Evolutionary conservation across 371 early-diverging fungal species (phyloP), one percentile per base, ranked within the genome.

Genomic region (Mortierella sp.): DNA sequence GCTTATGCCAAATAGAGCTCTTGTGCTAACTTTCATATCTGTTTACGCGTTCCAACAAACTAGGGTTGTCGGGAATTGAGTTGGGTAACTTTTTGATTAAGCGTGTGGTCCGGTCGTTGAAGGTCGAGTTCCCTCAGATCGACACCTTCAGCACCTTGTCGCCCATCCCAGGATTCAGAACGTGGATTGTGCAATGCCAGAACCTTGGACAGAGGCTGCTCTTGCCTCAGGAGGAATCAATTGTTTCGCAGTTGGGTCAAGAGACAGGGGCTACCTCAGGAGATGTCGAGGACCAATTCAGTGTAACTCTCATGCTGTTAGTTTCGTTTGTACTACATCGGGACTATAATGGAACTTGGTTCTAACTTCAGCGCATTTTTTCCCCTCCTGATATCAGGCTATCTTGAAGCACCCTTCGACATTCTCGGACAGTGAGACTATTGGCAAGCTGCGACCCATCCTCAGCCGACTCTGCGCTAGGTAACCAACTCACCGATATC

Each of bases 31-130:
- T 6, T 49, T 43, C 8, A 16, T 3, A 27, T 41, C 12, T 32
- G 44, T 41, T 71, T 48, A 18, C 27, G 11, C 38, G 41, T 68
- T 58, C 7, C 48, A 29, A 46, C 18, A 54, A 41, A 60, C 63
- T 75, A 88, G 91, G 95, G 0, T 89, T 97, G 5, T 89, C 95
- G 2, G 97, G 97, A 6, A 95, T 97, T 44, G 95, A 97, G 73
- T 80, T 98, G 44, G 98, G 97, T 10, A 95, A 94, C 83, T 95
- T 95, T 79, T 85, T 98, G 77, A 96, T 98, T 84, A 97, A 97
- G 83, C 91, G 95, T 16, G 97, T 95, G 0, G 95, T 97, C 4
- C 89, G 91, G 24, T 93, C 94, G 49, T 88, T 97, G 32, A 91
- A 94, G 80, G 72, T 75, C 14, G 89, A 93, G 49, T 88, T 92